phyloP scores from a whole-genome alignment of 495 filamentous ascomycete genomes.

The Penicillium flavigenum region DNA sequence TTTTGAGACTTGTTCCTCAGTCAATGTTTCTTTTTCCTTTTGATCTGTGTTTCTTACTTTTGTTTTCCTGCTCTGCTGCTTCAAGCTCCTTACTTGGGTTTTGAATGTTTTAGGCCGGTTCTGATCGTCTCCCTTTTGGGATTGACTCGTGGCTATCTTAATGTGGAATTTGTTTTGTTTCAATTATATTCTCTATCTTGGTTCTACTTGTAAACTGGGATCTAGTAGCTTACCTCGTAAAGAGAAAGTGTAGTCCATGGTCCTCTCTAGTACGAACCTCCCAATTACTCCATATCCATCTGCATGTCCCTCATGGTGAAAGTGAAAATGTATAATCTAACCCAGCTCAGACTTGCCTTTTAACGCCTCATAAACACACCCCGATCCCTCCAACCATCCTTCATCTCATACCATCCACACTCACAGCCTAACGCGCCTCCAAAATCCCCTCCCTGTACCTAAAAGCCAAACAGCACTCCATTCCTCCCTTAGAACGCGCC shows the following conservation, averaged over 20 bases:
- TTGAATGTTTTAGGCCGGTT: slow-evolving; percentile 43
- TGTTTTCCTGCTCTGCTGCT: slow-evolving; percentile 18
- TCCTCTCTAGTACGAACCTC: background rate
- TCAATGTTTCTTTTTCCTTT: slow-evolving; percentile 23
- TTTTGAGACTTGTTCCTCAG: slow-evolving; percentile 23
- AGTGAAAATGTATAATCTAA: slow-evolving; percentile 1
- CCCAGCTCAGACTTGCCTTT: slow-evolving; percentile 59
- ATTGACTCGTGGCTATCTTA: slow-evolving; percentile 56
- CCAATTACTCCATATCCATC: background rate
- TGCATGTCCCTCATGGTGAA: background rate
- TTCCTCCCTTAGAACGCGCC: slow-evolving; percentile 7
- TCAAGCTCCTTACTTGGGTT: background rate
- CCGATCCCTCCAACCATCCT: slow-evolving; percentile 10
- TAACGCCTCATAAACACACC: slow-evolving; percentile 35
- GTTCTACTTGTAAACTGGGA: background rate
- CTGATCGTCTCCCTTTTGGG: slow-evolving; percentile 53
- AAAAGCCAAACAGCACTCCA: slow-evolving; percentile 5
- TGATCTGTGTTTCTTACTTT: slow-evolving; percentile 21
- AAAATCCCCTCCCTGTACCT: background rate
- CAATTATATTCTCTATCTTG: slow-evolving; percentile 9
- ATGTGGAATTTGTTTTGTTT: slow-evolving; percentile 18
- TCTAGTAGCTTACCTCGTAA: background rate
- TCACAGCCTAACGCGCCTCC: background rate
- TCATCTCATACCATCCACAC: slow-evolving; percentile 1
- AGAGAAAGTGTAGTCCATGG: background rate